Conservation (phyloP, 352 stramenopile species). For the Phytophthora multivora region DNA sequence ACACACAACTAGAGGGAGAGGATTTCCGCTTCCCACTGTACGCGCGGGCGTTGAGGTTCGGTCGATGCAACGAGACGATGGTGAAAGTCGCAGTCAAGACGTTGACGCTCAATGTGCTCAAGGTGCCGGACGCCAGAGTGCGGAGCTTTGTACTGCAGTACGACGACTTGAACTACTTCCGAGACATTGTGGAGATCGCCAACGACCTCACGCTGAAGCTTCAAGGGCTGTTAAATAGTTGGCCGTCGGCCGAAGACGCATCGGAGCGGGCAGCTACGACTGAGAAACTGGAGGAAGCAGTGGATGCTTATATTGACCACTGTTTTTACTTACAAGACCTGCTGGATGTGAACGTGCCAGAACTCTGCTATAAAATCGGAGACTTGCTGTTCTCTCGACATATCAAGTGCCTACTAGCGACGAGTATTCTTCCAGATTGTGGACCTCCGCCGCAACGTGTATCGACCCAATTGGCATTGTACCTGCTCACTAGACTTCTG, state of each 20-base stretch:
- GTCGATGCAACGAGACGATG: constrained; percentile 80
- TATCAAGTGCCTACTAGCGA: constrained; percentile 67
- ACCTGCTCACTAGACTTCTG: constrained; percentile 75
- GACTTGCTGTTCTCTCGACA: constrained; percentile 75
- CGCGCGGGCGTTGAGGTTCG: constrained; percentile 70
- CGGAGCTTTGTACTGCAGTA: constrained; percentile 76
- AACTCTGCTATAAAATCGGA: constrained; percentile 83
- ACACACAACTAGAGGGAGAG: constrained; percentile 36
- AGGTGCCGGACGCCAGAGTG: constrained; percentile 77
- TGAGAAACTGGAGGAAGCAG: constrained; percentile 80
- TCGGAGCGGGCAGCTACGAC: constrained; percentile 29
- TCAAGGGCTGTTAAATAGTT: constrained; percentile 75
- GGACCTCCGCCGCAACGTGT: constrained; percentile 71
- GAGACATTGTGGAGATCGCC: constrained; percentile 75
- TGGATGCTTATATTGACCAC: constrained; percentile 86
- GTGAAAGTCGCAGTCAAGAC: constrained; percentile 89
- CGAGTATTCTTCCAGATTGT: constrained; percentile 80
- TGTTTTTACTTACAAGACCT: constrained; percentile 88
- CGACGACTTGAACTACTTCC: constrained; percentile 81
- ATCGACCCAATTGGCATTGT: constrained; percentile 77
- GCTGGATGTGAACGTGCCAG: constrained; percentile 80
- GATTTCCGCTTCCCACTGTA: constrained; percentile 75
- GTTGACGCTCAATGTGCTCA: constrained; percentile 85
- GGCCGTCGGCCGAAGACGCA: constrained; percentile 27
- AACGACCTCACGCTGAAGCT: constrained; percentile 80